Evolutionary conservation across 331 rosid genomes (phyloP).

Genomic region (Arachis monticola): DNA sequence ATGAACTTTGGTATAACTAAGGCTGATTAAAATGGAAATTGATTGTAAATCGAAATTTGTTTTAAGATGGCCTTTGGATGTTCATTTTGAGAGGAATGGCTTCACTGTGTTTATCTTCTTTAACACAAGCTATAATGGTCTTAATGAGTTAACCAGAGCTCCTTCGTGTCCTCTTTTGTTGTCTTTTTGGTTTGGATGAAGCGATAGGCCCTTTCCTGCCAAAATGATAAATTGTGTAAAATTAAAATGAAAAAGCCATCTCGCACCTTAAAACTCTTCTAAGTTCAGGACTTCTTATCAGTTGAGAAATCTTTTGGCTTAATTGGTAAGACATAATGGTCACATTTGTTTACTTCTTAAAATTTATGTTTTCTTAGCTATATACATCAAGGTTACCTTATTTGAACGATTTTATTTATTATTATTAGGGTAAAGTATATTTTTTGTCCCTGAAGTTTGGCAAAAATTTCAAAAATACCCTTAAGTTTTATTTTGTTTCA

Average conservation of each 20-base stretch:
- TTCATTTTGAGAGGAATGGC: background rate
- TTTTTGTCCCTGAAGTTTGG: too few species aligned
- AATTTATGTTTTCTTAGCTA: too few species aligned
- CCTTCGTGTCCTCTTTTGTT: too few species aligned
- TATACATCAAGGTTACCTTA: too few species aligned
- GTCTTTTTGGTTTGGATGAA: background rate
- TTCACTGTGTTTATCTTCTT: background rate
- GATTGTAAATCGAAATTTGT: too few species aligned
- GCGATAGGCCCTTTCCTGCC: background rate
- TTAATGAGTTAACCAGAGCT: background rate
- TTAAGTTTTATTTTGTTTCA: too few species aligned
- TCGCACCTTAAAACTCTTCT: background rate
- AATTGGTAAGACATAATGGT: too few species aligned
- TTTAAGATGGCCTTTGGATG: background rate
- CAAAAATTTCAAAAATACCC: too few species aligned
- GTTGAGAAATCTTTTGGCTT: conserved; percentile 8
- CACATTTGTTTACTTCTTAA: too few species aligned
- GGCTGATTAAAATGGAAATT: background rate
- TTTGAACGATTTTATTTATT: too few species aligned
- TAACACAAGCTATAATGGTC: background rate
- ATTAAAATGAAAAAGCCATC: background rate
- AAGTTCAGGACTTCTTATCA: background rate
- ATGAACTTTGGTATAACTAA: background rate
- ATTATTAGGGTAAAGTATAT: too few species aligned
- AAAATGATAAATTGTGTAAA: background rate